Evolutionary conservation across 2,329 filamentous ascomycete genomes (phyloP).

Genomic region (Plectosphaerella plurivora): DNA sequence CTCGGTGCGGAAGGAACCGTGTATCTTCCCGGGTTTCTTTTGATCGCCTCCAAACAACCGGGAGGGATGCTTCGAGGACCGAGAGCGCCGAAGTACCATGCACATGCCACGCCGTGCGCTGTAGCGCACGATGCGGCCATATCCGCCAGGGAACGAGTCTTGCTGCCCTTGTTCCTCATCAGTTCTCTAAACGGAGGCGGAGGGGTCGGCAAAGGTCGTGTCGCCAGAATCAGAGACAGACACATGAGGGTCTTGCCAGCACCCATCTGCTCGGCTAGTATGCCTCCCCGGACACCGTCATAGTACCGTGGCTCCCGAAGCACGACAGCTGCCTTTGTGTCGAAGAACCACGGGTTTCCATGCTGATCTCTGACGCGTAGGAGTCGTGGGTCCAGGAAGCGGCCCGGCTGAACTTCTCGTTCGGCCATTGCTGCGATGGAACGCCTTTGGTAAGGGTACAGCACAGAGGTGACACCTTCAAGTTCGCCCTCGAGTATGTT

Average conservation of each 20-base stretch:
- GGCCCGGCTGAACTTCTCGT: conserved; percentile 63
- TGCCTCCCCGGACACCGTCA: conserved; percentile 70
- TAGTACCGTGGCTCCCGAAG: conserved; percentile 66
- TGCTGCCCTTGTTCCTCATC: neutral
- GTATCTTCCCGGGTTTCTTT: conserved; percentile 56
- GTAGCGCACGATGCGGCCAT: conserved; percentile 72
- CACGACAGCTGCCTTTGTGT: conserved; percentile 58
- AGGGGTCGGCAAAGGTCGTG: conserved; percentile 60
- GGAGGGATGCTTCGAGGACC: conserved; percentile 34
- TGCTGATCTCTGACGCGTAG: conserved; percentile 54
- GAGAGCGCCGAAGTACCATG: conserved; percentile 52
- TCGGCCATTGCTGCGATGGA: conserved; percentile 83
- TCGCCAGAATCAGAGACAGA: conserved; percentile 71
- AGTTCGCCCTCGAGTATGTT: conserved; percentile 50
- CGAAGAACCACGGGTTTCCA: conserved; percentile 64
- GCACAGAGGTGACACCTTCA: conserved; percentile 54
- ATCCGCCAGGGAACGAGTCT: conserved; percentile 52
- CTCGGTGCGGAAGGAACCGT: conserved; percentile 31
- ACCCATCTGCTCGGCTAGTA: conserved; percentile 78
- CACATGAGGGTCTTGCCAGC: conserved; percentile 87
- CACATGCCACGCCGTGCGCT: conserved; percentile 67
- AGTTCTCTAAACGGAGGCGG: neutral
- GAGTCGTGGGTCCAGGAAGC: conserved; percentile 70
- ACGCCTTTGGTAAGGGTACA: conserved; percentile 76
- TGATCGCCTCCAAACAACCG: conserved; percentile 54